phyloP scores from a whole-genome alignment of 2,329 filamentous ascomycete genomes.

The Dendryphion nanum region DNA sequence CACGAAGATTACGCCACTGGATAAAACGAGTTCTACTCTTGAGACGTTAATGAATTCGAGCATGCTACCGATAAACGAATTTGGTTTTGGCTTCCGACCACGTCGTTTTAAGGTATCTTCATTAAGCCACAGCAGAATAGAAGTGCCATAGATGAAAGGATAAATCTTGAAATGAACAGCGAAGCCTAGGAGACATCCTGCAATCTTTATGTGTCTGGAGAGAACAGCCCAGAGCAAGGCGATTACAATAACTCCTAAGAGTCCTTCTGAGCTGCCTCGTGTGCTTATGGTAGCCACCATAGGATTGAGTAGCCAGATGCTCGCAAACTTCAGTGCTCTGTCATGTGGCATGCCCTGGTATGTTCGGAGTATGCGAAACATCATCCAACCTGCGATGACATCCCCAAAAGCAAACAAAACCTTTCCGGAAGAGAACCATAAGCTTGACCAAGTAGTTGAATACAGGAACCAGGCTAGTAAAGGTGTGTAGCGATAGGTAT shows the following conservation, averaged over 20 bases:
- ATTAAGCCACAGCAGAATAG: slow-evolving; percentile 79
- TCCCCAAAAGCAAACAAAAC: slow-evolving; percentile 81
- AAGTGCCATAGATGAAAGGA: slow-evolving; percentile 88
- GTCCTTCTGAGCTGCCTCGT: slow-evolving; percentile 85
- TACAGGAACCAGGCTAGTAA: slow-evolving; percentile 87
- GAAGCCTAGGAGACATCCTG: slow-evolving; percentile 74
- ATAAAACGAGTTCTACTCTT: slow-evolving; percentile 58
- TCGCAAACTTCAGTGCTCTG: slow-evolving; percentile 70
- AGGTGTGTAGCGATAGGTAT: slow-evolving; percentile 96
- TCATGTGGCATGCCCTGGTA: slow-evolving; percentile 34
- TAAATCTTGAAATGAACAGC: slow-evolving; percentile 98
- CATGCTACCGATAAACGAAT: slow-evolving; percentile 8
- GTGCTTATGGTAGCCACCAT: slow-evolving; percentile 99
- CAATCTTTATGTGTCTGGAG: slow-evolving; percentile 59
- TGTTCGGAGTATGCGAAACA: slow-evolving; percentile 55
- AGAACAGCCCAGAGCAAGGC: slow-evolving; percentile 81
- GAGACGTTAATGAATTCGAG: slow-evolving; percentile 27
- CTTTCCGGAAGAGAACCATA: slow-evolving; percentile 83
- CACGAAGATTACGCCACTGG: slow-evolving; percentile 72
- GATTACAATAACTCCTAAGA: slow-evolving; percentile 81
- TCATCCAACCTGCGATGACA: slow-evolving; percentile 78
- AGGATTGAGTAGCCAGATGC: slow-evolving; percentile 92
- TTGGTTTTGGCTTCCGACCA: background rate
- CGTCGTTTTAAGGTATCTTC: slow-evolving; percentile 37
- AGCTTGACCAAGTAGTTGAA: slow-evolving; percentile 66